Percentiles rank a stretch among this genome's conserved stretches.
These are phyloP conservation scores for Graphilbum fragrans DNA, from an alignment of 2,329 filamentous ascomycete species.

Conservation along the genomic window DNA sequence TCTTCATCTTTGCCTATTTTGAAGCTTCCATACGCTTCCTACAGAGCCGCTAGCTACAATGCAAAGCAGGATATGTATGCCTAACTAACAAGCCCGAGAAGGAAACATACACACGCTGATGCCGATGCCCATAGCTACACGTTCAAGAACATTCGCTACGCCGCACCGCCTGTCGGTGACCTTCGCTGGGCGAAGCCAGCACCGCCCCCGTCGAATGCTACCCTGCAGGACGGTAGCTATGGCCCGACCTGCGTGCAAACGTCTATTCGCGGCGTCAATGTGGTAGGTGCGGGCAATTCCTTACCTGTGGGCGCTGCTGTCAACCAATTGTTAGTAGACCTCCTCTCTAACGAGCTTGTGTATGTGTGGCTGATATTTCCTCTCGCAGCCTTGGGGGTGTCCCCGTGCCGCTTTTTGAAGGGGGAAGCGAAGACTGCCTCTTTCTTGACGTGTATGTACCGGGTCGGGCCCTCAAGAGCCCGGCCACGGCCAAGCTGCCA, in stretches of 20 bases:
- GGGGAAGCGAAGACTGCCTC: conserved; percentile 31
- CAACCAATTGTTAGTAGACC: conserved; percentile 21
- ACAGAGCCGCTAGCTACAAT: conserved; percentile 12
- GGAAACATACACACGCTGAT: too few relatives aligned
- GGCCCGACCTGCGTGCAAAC: conserved; percentile 15
- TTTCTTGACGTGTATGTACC: conserved; percentile 38
- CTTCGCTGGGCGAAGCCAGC: conserved; percentile 28
- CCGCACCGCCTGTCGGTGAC: conserved; percentile 26
- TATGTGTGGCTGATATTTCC: too few relatives aligned
- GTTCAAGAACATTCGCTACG: conserved; percentile 31
- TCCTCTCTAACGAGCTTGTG: neutral
- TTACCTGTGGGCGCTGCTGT: conserved; percentile 19
- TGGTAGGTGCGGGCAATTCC: conserved; percentile 19
- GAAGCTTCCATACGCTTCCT: conserved; percentile 14
- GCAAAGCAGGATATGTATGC: conserved; percentile 12
- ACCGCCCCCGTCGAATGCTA: conserved; percentile 16
- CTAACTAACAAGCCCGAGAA: conserved; percentile 10
- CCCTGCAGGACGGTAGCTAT: conserved; percentile 15
- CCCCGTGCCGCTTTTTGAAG: conserved; percentile 18
- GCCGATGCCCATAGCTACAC: conserved; percentile 23
- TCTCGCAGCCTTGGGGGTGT: conserved; percentile 17
- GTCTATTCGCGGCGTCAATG: conserved; percentile 15
- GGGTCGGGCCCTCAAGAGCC: conserved; percentile 23
- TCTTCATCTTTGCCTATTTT: conserved; percentile 12
- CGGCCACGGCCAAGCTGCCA: conserved; percentile 21